Conservation (phyloP, 352 stramenopile species). For the Pythium apleroticum region DNA sequence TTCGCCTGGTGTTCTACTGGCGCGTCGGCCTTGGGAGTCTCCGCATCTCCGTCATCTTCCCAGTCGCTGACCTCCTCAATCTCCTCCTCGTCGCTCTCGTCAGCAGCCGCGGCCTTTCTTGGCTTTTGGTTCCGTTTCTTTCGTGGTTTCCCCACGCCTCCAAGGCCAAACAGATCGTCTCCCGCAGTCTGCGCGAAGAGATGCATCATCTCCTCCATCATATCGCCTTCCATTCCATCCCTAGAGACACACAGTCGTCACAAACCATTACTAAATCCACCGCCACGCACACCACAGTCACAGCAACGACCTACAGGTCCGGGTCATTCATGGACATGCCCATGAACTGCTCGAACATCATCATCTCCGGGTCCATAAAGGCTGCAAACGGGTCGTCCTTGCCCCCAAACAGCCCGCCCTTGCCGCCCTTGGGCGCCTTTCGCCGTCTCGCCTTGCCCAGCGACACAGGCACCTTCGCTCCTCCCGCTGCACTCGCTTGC, state of each 20-base stretch:
- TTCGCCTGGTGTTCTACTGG: not conserved
- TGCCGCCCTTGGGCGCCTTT: constrained; percentile 15
- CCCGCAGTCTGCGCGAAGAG: constrained; percentile 35
- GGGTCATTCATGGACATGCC: constrained; percentile 28
- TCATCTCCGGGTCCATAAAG: constrained; percentile 32
- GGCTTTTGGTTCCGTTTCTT: not conserved
- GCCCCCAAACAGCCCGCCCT: constrained; percentile 10
- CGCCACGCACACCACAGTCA: not conserved
- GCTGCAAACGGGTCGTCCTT: constrained; percentile 18
- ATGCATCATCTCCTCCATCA: constrained; percentile 46
- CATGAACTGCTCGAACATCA: constrained; percentile 35
- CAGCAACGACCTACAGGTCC: constrained; percentile 27
- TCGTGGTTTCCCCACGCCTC: constrained; percentile 7
- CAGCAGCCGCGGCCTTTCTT: not conserved
- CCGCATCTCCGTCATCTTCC: constrained; percentile 19
- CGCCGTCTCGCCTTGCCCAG: constrained; percentile 13
- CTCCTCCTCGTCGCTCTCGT: constrained; percentile 17
- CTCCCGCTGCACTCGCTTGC: too few relatives aligned
- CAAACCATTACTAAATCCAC: not conserved
- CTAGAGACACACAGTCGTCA: too few relatives aligned
- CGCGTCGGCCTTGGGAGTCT: not conserved
- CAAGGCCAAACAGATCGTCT: constrained; percentile 28
- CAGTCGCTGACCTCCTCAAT: constrained; percentile 34
- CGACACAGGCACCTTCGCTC: constrained; percentile 13
- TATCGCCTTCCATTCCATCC: constrained; percentile 42